These are phyloP conservation scores for Paralagenidium karlingii DNA, from an alignment of 352 stramenopile genomes.

Conservation along the genomic window DNA sequence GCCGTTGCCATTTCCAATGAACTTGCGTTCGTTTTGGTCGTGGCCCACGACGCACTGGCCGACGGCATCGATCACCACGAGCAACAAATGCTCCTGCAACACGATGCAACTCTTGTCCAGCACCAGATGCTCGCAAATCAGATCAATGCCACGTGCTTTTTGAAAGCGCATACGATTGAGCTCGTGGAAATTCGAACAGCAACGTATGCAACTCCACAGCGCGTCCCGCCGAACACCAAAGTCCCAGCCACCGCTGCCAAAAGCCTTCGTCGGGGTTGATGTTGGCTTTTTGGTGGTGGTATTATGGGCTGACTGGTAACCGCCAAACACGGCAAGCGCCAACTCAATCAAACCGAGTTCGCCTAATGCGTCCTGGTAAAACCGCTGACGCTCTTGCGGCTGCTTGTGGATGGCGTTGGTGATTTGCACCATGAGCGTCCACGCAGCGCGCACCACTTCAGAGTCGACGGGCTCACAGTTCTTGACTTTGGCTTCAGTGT, in stretches of 20 bases:
- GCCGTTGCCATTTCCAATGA: conserved; percentile 42
- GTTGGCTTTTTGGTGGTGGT: too few species aligned
- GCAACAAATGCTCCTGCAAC: conserved; percentile 50
- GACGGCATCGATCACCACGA: conserved; percentile 53
- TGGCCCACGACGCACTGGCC: conserved; percentile 47
- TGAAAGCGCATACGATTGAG: conserved; percentile 37
- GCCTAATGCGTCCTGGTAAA: conserved; percentile 32
- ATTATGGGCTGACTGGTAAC: too few species aligned
- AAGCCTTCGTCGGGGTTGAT: too few species aligned
- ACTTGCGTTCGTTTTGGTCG: conserved; percentile 27
- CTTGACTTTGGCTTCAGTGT: too few species aligned
- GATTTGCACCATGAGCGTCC: conserved; percentile 39
- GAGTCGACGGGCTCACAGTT: too few species aligned
- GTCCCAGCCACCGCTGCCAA: too few species aligned
- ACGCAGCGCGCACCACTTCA: conserved; percentile 23
- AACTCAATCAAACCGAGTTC: conserved; percentile 29
- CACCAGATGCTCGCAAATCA: conserved; percentile 23
- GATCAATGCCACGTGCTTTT: conserved; percentile 22
- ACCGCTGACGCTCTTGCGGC: background rate
- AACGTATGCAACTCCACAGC: too few species aligned
- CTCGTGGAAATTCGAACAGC: conserved; percentile 10
- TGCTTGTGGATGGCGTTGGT: too few species aligned
- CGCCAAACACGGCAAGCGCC: conserved; percentile 34
- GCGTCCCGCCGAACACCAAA: too few species aligned
- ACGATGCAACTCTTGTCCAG: conserved; percentile 35